phyloP scores from a whole-genome alignment of 805 yeast species.

The Zygosaccharomyces kombuchaensis region DNA sequence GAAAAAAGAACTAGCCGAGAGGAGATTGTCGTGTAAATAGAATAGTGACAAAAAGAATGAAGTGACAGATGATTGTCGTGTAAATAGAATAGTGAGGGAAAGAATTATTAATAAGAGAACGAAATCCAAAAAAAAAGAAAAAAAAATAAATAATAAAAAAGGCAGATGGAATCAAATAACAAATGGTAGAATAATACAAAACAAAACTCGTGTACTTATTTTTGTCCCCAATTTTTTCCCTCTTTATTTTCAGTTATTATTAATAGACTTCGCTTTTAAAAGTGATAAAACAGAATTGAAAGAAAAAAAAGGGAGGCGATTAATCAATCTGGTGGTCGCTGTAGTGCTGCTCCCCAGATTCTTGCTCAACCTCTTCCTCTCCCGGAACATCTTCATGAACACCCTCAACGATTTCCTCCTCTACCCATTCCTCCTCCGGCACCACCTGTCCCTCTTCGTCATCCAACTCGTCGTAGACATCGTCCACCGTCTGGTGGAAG shows the following conservation, averaged over 20 bases:
- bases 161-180: background rate
- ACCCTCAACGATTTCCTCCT: constrained; percentile 8
- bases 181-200: background rate
- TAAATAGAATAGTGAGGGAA: constrained; percentile 1
- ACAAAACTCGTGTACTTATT: background rate
- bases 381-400: background rate
- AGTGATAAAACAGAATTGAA: background rate
- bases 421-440: constrained; percentile 34
- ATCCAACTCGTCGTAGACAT: constrained; percentile 49
- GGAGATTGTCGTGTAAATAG: constrained; percentile 16
- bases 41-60: constrained; percentile 1
- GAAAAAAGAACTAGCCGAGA: constrained; percentile 29
- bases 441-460: constrained; percentile 41
- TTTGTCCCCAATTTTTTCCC: background rate
- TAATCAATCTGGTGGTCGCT: background rate
- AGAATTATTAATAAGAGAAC: background rate
- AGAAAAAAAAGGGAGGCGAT: background rate
- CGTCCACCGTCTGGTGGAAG: constrained; percentile 70
- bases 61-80: constrained; percentile 18
- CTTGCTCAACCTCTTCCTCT: constrained; percentile 5
- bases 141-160: constrained; percentile 2
- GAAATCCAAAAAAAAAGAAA: background rate
- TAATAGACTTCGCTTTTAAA: background rate
- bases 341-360: constrained; percentile 1
- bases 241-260: background rate